These are phyloP conservation scores for Coemansia sp. DNA, from an alignment of 192 early-diverging fungal species.

Conservation along the genomic window DNA sequence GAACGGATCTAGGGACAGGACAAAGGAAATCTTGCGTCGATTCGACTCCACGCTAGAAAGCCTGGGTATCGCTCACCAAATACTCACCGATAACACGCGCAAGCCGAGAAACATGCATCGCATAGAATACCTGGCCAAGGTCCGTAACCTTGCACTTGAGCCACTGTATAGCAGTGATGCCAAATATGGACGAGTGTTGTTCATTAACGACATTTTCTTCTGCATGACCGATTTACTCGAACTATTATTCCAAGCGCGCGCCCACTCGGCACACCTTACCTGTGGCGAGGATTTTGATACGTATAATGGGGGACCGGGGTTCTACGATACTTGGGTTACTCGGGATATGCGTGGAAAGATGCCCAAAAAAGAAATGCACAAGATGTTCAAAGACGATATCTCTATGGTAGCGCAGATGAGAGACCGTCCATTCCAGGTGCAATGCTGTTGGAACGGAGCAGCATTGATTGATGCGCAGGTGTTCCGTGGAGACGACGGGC, in stretches of 20 bases:
- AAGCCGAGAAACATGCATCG: conserved; percentile 30
- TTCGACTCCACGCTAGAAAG: conserved; percentile 14
- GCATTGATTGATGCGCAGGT: conserved; percentile 43
- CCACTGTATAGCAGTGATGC: conserved; percentile 24
- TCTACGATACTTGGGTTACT: conserved; percentile 58
- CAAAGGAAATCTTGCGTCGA: conserved; percentile 39
- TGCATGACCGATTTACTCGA: conserved; percentile 57
- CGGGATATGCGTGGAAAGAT: conserved; percentile 49
- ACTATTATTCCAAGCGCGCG: conserved; percentile 47
- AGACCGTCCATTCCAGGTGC: conserved; percentile 51
- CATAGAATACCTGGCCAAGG: conserved; percentile 53
- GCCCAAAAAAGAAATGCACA: conserved; percentile 31
- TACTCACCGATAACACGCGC: conserved; percentile 15
- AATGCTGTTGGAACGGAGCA: conserved; percentile 59
- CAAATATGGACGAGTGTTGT: conserved; percentile 38
- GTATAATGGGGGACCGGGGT: conserved; percentile 25
- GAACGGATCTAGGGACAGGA: conserved; percentile 51
- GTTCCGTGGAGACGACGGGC: conserved; percentile 15
- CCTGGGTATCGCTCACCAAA: conserved; percentile 29
- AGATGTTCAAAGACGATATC: conserved; percentile 32
- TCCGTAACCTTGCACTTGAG: conserved; percentile 55
- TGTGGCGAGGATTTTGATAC: conserved; percentile 56
- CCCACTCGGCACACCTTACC: conserved; percentile 49
- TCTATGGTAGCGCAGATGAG: conserved; percentile 27
- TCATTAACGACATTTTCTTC: conserved; percentile 56